Base-by-base conservation (phyloP, 176 grass and related monocot species). In the Hordeum vulgare region DNA sequence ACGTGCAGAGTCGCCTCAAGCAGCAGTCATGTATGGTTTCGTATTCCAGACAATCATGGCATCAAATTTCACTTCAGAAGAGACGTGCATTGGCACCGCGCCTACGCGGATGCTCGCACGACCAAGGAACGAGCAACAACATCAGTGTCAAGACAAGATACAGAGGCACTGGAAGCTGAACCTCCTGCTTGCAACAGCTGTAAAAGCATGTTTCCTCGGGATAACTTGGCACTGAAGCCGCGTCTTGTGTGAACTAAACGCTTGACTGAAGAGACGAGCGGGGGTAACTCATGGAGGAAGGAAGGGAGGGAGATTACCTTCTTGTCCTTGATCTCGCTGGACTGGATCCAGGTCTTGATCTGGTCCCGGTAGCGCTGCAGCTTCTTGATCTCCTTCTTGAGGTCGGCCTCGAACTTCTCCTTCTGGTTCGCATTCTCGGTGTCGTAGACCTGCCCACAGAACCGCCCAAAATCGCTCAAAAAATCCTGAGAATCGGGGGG, bases 331-430 rank as follows among this genome's bases (percentile, higher is more conserved):
- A 99, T 99, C 80, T 99, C 97, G 78, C 97, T 99, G 34, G 97
- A 99, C 64, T 99, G 97, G 79, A 99, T 96, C 97, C 97, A 99
- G 28, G 97, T 96, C 87, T 99, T 99, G 81, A 99, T 99, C 89
- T 99, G 97, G 91, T 99, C 97, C 64, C 97, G 85, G 73, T 99
- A 99, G 23, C 93, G 91, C 89, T 99, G 97, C 80, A 99, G 60
- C 87, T 99, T 99, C 74, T 96, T 99, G 78, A 99, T 99, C 87
- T 99, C 97, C 84, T 99, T 99, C 91, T 99, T 99, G 78, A 99
- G 85, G 85, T 99, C 97, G 21, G 93, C 97, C 85, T 99, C 97
- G 68, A 99, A 99, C 67, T 99, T 99, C 93, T 99, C 97, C 91
- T 99, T 99, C 97, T 99, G 97, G 85, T 99, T 99, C 34, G 89